Conservation (phyloP, 176 grass and related monocot species). For the Oryza meyeriana region DNA sequence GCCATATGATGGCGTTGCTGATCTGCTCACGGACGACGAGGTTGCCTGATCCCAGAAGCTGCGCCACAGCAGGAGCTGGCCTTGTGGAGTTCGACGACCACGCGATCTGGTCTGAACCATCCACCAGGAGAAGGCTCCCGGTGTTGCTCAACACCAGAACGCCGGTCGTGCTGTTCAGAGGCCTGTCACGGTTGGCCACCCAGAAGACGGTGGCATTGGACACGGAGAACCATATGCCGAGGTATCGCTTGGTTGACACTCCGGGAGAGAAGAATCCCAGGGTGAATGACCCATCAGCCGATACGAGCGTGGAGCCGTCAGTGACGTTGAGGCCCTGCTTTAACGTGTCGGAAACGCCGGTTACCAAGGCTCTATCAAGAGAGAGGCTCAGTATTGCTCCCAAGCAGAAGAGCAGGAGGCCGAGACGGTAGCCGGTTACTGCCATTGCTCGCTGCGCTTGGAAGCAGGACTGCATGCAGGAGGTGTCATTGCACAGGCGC, state of each 20-base stretch:
- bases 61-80: background rate
- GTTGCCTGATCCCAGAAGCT: slow-evolving; percentile 21
- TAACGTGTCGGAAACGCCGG: background rate
- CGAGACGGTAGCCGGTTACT: too few species aligned
- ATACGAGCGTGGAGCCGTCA: slow-evolving; percentile 22
- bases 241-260: background rate
- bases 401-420: too few species aligned
- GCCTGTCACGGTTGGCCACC: slow-evolving; percentile 35
- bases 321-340: background rate
- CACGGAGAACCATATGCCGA: slow-evolving; percentile 33
- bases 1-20: slow-evolving; percentile 8
- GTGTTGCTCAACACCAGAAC: background rate
- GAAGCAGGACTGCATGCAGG: too few species aligned
- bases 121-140: background rate
- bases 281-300: slow-evolving; percentile 12
- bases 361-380: background rate
- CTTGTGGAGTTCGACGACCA: background rate
- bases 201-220: slow-evolving; percentile 6
- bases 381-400: too few species aligned
- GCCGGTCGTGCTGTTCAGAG: background rate
- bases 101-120: background rate
- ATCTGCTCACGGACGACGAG: background rate
- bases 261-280: slow-evolving; percentile 42
- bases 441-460: too few species aligned
- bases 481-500: too few species aligned